phyloP scores from a whole-genome alignment of 1,284 basidiomycete species.

The Xerocomus amazonicus region DNA sequence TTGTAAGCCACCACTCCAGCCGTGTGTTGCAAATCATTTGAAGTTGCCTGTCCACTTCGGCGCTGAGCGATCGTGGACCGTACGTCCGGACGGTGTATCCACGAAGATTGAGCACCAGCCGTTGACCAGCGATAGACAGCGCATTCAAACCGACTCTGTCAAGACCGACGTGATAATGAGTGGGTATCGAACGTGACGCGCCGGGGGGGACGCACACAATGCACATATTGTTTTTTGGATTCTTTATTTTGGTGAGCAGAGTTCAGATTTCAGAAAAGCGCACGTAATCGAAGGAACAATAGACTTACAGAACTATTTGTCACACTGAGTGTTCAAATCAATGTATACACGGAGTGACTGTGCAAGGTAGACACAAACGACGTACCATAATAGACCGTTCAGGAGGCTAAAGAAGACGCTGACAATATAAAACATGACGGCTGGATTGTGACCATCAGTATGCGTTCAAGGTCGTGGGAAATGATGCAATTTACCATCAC shows the following conservation, averaged over 20 bases:
- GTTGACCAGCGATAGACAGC: neutral
- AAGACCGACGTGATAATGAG: neutral
- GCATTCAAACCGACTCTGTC: neutral
- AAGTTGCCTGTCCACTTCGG: slow-evolving; percentile 1
- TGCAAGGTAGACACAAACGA: neutral
- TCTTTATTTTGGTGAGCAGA: too few species aligned
- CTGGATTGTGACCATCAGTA: neutral
- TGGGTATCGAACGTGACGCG: too few species aligned
- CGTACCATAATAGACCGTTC: slow-evolving; percentile 7
- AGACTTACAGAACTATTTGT: too few species aligned
- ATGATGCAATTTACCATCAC: neutral
- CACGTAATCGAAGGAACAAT: too few species aligned
- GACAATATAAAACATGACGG: slow-evolving; percentile 5
- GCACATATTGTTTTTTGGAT: too few species aligned
- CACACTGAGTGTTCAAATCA: too few species aligned
- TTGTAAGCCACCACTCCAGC: too few species aligned
- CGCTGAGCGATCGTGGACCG: neutral
- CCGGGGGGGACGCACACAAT: too few species aligned
- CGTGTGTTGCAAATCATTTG: neutral
- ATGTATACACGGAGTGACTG: too few species aligned
- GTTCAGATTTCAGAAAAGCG: too few species aligned
- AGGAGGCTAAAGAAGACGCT: slow-evolving; percentile 7
- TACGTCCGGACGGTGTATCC: neutral
- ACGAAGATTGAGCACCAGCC: slow-evolving; percentile 1
- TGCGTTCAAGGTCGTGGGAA: neutral